These are phyloP conservation scores for Vitis rupestris DNA, from an alignment of 164 flowering plant genomes.

Conservation along the genomic window DNA sequence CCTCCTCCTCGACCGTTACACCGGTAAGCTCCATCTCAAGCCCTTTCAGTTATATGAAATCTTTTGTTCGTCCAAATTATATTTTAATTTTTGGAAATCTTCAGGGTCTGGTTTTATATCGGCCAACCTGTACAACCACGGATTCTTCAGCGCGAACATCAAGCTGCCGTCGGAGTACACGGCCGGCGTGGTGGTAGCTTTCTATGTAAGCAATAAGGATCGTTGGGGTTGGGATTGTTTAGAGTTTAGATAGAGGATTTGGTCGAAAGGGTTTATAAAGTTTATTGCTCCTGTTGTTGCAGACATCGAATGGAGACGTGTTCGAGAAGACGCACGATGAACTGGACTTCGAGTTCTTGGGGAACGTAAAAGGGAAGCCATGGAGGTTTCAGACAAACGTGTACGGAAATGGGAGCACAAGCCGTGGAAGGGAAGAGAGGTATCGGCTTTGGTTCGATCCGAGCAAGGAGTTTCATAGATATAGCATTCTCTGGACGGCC, in stretches of 20 bases:
- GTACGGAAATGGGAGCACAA: slow-evolving; percentile 89
- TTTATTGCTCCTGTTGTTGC: background rate
- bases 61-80: no score
- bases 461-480: slow-evolving; percentile 62
- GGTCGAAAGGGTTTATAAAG: background rate
- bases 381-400: slow-evolving; percentile 93
- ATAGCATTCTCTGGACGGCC: slow-evolving; percentile 87
- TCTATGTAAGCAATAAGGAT: slow-evolving; percentile 55
- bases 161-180: slow-evolving; percentile 79
- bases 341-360: slow-evolving; percentile 86
- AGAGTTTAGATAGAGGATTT: background rate
- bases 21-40: slow-evolving; percentile 39
- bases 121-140: slow-evolving; percentile 59
- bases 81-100: slow-evolving; percentile 1
- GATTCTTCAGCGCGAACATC: slow-evolving; percentile 85
- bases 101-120: slow-evolving; percentile 92
- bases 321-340: slow-evolving; percentile 89
- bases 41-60: no score
- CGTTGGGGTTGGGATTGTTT: background rate
- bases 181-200: slow-evolving; percentile 90
- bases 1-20: slow-evolving; percentile 64
- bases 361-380: slow-evolving; percentile 61
- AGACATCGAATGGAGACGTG: slow-evolving; percentile 85
- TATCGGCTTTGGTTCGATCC: slow-evolving; percentile 92
- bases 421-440: slow-evolving; percentile 87